Evolutionary conservation across 208 protist genomes (phyloP), one percentile per base, ranked within the genome.

Genomic region (Leishmania gerbilli): DNA sequence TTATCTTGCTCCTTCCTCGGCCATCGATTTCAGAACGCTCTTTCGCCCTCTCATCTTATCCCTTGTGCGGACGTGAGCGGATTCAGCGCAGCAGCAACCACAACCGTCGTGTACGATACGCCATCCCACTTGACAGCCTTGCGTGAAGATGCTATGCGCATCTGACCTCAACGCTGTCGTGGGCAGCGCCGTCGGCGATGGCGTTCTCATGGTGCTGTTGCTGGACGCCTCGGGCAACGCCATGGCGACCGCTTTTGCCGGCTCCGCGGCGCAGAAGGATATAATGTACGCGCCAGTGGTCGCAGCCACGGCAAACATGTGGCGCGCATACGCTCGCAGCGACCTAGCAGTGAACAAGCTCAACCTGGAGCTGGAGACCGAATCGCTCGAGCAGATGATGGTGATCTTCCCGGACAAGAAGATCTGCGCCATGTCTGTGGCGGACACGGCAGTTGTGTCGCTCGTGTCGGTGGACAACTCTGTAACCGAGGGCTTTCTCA

Each of bases 371-470:
- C 71, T 89, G 17, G 93, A 96, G 80, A 55, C 79, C 1, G 88
- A 96, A 37, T 84, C 95, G 56, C 83, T 96, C 37, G 93, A 98
- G 85, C 90, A 94, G 71, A 87, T 96, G 42, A 79, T 98, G 5
- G 80, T 94, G 2, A 85, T 91, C 62, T 90, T 96, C 47, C 85
- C 85, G 2, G 79, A 91, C 72, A 87, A 84, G 78, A 95, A 92
- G 77, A 71, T 96, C 11, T 97, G 93, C 65, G 88, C 89, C 77
- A 95, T 96, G 89, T 88, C 90, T 21, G 93, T 95, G 6, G 93
- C 89, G 0, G 92, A 89, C 27, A 84, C 47, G 13, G 90, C 86
- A 15, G 88, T 95, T 72, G 79, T 96, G 45, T 90, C 86, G 55
- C 56, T 95, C 19, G 78, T 95, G 4, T 86, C 88, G 3, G 60